Evolutionary conservation across 2,329 filamentous ascomycete species (phyloP).

Genomic region (Colletotrichum sidae): DNA sequence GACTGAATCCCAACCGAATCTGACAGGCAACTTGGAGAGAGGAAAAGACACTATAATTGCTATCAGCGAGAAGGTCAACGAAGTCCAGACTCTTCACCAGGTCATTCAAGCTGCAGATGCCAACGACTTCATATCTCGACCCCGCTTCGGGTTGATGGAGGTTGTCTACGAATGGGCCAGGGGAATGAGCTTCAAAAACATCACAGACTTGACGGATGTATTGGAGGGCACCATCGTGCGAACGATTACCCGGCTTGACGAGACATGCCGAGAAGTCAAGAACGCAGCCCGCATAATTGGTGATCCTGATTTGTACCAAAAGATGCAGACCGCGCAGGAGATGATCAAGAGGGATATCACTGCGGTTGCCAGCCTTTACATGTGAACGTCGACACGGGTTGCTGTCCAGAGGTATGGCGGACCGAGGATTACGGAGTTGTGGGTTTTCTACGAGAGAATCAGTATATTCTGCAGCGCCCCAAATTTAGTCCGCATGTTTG

Average conservation of each 20-base stretch:
- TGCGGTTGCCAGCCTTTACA: constrained; percentile 88
- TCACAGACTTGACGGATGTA: constrained; percentile 94
- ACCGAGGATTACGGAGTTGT: too few species aligned
- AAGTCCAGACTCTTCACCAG: constrained; percentile 88
- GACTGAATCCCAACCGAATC: constrained; percentile 81
- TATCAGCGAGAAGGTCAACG: constrained; percentile 93
- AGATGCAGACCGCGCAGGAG: constrained; percentile 98
- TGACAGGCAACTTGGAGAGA: constrained; percentile 84
- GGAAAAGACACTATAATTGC: constrained; percentile 88
- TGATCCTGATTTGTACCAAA: constrained; percentile 90
- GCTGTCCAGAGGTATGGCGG: not conserved
- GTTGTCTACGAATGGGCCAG: constrained; percentile 99
- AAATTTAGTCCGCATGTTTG: too few species aligned
- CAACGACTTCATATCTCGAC: constrained; percentile 89
- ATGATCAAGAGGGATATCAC: constrained; percentile 97
- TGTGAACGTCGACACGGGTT: constrained; percentile 63
- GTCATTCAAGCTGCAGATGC: constrained; percentile 90
- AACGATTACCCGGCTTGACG: constrained; percentile 92
- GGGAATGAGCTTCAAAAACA: constrained; percentile 98
- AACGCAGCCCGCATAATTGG: constrained; percentile 96
- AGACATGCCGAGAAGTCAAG: constrained; percentile 97
- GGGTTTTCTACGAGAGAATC: too few species aligned
- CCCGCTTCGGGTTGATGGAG: constrained; percentile 93
- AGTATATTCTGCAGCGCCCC: too few species aligned
- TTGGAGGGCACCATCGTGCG: constrained; percentile 97